These are phyloP conservation scores for Aspergillus tamarii DNA, from an alignment of 2,329 filamentous ascomycete species.

Conservation along the genomic window DNA sequence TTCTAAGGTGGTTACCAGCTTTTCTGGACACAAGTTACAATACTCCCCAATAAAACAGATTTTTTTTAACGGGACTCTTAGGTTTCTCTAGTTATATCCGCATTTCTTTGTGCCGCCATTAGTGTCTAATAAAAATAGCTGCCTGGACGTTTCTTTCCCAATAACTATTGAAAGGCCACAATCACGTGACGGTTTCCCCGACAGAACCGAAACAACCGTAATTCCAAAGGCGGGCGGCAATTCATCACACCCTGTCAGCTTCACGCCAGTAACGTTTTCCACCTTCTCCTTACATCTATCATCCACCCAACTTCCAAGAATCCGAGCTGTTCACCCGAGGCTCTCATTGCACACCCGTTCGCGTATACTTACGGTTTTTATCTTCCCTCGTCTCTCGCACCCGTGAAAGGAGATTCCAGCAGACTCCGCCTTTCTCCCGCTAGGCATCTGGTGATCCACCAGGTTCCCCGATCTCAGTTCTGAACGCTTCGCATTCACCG, in stretches of 20 bases:
- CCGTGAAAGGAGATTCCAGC: slow-evolving; percentile 18
- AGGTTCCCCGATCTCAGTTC: slow-evolving; percentile 17
- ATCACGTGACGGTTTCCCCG: slow-evolving; percentile 30
- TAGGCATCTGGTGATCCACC: slow-evolving; percentile 23
- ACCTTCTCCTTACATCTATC: slow-evolving; percentile 13
- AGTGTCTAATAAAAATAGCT: slow-evolving; percentile 19
- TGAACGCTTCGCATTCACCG: slow-evolving; percentile 16
- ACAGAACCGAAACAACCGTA: slow-evolving; percentile 29
- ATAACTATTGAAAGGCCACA: background rate
- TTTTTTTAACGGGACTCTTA: background rate
- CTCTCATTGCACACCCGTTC: slow-evolving; percentile 4
- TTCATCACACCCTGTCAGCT: slow-evolving; percentile 31
- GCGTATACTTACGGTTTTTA: slow-evolving; percentile 8
- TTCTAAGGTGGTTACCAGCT: background rate
- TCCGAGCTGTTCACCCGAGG: background rate
- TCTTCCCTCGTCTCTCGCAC: slow-evolving; percentile 5
- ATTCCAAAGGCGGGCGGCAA: slow-evolving; percentile 29
- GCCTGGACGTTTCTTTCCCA: slow-evolving; percentile 21
- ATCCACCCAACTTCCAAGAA: slow-evolving; percentile 10
- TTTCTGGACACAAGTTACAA: background rate
- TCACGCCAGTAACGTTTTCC: slow-evolving; percentile 20
- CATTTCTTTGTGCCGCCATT: background rate
- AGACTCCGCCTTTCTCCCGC: slow-evolving; percentile 18
- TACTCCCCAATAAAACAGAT: background rate
- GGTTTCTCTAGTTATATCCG: background rate